Base-by-base conservation (phyloP, 805 yeast species). In the Candida ficus region DNA sequence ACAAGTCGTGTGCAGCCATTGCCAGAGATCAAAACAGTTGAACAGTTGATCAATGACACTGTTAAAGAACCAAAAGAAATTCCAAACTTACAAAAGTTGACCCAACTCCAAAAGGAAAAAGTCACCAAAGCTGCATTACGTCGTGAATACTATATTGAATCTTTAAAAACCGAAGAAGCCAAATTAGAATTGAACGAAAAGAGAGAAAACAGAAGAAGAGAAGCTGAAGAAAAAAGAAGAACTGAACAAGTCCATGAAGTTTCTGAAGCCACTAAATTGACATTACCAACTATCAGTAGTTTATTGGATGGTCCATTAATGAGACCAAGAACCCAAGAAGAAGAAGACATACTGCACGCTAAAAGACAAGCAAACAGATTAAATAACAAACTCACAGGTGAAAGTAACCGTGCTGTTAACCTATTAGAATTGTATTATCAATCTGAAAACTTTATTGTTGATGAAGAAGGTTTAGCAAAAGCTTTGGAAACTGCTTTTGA, bases 281-380 rank as follows among this genome's bases (percentile, higher is more conserved):
- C 95, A 1, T 67, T 87, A 37, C 96, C 96, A 35, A 83, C 95
- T 2, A 68, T 89, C 42, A 88, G 83, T 52, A 70, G 73, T 29
- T 70, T 78, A 47, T 61, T 86, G 45, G 60, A 72, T 18, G 86
- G 85, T 3, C 85, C 91, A 13, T 64, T 88, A 45, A 75, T 90
- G 70, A 73, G 83, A 56, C 75, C 65, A 35, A 74, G 95, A 60
- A 83, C 95, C 0, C 68, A 65, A 19, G 93, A 80, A 53, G 95
- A 90, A 62, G 60, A 63, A 37, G 73, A 70, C 39, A 53, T 73
- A 22, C 63, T 86, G 48, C 52, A 61, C 23, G 71, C 76, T 52
- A 85, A 83, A 60, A 73, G 90, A 49, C 62, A 67, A 35, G 75
- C 83, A 51, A 90, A 89, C 62, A 73, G 93, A 58, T 68, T 73